Percentiles rank a stretch among this genome's conserved stretches.
These are phyloP conservation scores for Fimicolochytrium jonesii DNA, from an alignment of 192 early-diverging fungal genomes.

Conservation along the genomic window DNA sequence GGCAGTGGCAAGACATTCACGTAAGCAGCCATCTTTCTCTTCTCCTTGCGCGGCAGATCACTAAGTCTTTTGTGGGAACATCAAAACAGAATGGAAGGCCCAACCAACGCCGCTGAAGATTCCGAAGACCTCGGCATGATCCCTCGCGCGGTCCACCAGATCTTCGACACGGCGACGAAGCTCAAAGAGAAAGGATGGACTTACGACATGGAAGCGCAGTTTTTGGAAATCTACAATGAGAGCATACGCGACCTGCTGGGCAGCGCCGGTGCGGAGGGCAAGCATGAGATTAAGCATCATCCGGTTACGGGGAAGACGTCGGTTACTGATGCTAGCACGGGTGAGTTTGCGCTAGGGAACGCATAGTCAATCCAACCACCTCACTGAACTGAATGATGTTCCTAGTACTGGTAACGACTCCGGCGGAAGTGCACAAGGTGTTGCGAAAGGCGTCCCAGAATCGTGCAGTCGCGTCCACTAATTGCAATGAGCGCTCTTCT, in stretches of 20 bases:
- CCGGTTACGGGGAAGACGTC: constrained; percentile 63
- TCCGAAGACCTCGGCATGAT: constrained; percentile 75
- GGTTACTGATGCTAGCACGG: constrained; percentile 70
- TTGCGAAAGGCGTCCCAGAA: constrained; percentile 73
- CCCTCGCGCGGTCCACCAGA: constrained; percentile 85
- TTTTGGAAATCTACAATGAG: constrained; percentile 97
- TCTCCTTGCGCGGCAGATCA: background rate
- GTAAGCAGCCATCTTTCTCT: background rate
- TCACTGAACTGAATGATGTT: too few relatives aligned
- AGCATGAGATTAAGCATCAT: constrained; percentile 84
- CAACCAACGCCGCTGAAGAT: constrained; percentile 13
- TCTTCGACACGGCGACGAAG: constrained; percentile 71
- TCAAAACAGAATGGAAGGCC: constrained; percentile 49
- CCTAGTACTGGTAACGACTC: constrained; percentile 63
- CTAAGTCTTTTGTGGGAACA: background rate
- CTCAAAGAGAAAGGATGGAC: constrained; percentile 78
- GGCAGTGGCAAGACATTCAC: constrained; percentile 76
- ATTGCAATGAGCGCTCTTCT: constrained; percentile 91
- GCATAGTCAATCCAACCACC: too few relatives aligned
- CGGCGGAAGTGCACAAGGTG: constrained; percentile 67
- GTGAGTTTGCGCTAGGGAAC: too few relatives aligned
- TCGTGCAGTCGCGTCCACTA: constrained; percentile 87
- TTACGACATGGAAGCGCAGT: constrained; percentile 85
- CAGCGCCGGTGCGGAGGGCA: constrained; percentile 43
- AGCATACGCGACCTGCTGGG: constrained; percentile 76